phyloP scores from a whole-genome alignment of 257 asterid species.

The Capsicum chinense region DNA sequence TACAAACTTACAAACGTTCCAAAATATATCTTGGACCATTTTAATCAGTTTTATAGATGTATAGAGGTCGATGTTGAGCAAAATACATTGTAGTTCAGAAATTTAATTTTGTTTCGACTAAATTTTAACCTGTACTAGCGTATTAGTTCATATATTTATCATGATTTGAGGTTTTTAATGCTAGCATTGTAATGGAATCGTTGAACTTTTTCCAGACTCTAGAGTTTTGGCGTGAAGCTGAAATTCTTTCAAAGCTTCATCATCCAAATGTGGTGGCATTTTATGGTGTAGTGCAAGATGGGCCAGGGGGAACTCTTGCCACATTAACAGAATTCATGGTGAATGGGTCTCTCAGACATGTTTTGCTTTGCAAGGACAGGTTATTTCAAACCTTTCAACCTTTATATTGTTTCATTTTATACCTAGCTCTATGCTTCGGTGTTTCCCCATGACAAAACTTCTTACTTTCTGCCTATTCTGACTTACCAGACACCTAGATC shows the following conservation, averaged over 20 bases:
- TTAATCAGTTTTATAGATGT: not conserved
- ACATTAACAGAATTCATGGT: constrained; percentile 96
- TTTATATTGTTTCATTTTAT: constrained; percentile 2
- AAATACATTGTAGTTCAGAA: not conserved
- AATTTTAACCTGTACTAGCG: not conserved
- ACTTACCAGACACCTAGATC: constrained; percentile 73
- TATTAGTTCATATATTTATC: not conserved
- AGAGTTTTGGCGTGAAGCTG: constrained; percentile 97
- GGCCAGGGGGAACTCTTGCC: constrained; percentile 94
- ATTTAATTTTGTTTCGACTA: not conserved
- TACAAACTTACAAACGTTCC: not conserved
- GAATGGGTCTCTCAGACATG: constrained; percentile 90
- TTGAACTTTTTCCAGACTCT: constrained; percentile 51
- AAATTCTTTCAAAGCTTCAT: constrained; percentile 89
- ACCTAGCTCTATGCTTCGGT: constrained; percentile 21
- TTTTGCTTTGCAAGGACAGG: constrained; percentile 68
- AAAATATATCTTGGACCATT: constrained; percentile 9
- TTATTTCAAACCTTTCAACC: not conserved
- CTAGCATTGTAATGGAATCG: constrained; percentile 27
- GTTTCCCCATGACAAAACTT: not conserved
- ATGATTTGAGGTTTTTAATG: constrained; percentile 30
- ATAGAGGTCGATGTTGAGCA: not conserved
- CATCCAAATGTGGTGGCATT: constrained; percentile 97
- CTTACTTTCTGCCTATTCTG: not conserved
- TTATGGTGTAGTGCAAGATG: constrained; percentile 95